These are phyloP conservation scores for Shiraia bambusicola DNA, from an alignment of 2,329 filamentous ascomycete species.

Conservation along the genomic window DNA sequence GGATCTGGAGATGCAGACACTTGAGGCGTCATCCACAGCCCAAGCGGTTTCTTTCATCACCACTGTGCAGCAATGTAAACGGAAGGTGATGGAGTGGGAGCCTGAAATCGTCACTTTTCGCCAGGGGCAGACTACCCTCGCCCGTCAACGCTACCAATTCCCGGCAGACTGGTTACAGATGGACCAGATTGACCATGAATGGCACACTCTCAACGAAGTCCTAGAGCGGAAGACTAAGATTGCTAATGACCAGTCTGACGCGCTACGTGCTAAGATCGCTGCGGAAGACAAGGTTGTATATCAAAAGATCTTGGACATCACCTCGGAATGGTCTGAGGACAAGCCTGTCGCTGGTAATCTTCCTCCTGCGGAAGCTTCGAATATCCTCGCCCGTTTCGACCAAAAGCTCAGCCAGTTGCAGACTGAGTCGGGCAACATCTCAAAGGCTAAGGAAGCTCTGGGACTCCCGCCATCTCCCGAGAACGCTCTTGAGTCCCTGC, in stretches of 20 bases:
- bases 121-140: conserved; percentile 89
- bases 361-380: conserved; percentile 82
- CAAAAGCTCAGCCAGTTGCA: conserved; percentile 80
- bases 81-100: conserved; percentile 90
- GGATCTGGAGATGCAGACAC: conserved; percentile 86
- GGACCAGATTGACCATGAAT: conserved; percentile 94
- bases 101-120: conserved; percentile 95
- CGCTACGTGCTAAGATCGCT: conserved; percentile 87
- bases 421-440: conserved; percentile 87
- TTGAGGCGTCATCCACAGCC: conserved; percentile 92
- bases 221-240: conserved; percentile 90
- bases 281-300: conserved; percentile 91
- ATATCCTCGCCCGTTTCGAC: conserved; percentile 80
- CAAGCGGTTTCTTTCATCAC: conserved; percentile 99
- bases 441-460: conserved; percentile 94
- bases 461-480: conserved; percentile 81
- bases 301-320: conserved; percentile 84
- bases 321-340: conserved; percentile 88
- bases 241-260: conserved; percentile 94
- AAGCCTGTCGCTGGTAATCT: conserved; percentile 96
- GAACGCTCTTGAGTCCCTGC: conserved; percentile 76
- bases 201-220: conserved; percentile 90
- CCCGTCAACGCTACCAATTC: conserved; percentile 90
- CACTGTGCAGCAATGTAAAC: conserved; percentile 92
- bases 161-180: conserved; percentile 92